Evolutionary conservation across 1,139 yeast species (phyloP), one percentile per base, ranked within the genome.

Genomic region (Pichiaceae sp.): DNA sequence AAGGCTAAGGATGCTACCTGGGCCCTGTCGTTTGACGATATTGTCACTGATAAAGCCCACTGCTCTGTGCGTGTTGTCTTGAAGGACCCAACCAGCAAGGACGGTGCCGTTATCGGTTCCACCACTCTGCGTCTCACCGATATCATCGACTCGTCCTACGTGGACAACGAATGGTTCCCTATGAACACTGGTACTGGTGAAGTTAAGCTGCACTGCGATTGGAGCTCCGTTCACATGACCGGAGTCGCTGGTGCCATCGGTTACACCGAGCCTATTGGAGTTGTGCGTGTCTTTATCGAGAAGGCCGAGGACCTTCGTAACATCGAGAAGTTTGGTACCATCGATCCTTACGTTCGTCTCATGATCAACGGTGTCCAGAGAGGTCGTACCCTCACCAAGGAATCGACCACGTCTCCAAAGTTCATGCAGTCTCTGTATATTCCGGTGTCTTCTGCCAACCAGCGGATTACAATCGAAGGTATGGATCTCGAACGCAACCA

Each of bases 231-330:
- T 31, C 78, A 72, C 27, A 63, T 89, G 51, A 74, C 78, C 12
- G 63, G 64, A 32, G 60, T 62, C 33, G 64, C 76, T 37, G 87
- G 86, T 47, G 64, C 83, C 18, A 77, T 82, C 49, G 89, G 87
- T 34, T 89, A 86, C 62, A 75, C 86, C 21, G 89, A 89, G 42
- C 98, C 98, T 37, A 80, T 89, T 55, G 98, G 98, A 54, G 93
- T 82, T 29, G 69, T 89, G 12, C 77, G 97, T 54, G 68, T 91
- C 38, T 72, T 77, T 47, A 59, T 91, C 43, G 74, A 74, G 48
- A 72, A 70, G 44, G 96, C 93, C 32, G 72, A 70, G 41, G 80
- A 77, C 42, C 70, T 91, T 52, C 74, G 83, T 43, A 91, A 91
- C 59, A 70, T 87, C 60, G 96, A 89, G 57, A 79, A 76, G 39